These are phyloP conservation scores for Penicillium simplicissimum DNA, from an alignment of 495 filamentous ascomycete species.

Conservation along the genomic window DNA sequence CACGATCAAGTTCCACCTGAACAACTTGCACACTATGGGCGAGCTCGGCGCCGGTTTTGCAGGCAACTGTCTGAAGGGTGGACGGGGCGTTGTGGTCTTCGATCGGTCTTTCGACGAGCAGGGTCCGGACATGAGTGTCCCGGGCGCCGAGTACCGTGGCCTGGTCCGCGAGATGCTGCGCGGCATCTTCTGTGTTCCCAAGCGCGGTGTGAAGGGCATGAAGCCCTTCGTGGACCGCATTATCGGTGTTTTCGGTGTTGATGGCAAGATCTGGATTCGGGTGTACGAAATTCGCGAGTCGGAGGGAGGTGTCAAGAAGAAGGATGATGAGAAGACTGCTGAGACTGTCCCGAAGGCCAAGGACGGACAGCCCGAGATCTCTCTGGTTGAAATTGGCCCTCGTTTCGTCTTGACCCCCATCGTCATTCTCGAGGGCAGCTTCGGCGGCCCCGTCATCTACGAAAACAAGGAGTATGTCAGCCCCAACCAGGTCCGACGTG, in stretches of 20 bases:
- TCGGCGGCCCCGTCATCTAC: slow-evolving; percentile 95
- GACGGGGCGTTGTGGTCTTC: slow-evolving; percentile 92
- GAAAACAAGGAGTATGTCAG: slow-evolving; percentile 98
- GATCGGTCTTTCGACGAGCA: slow-evolving; percentile 79
- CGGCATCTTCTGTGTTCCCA: slow-evolving; percentile 92
- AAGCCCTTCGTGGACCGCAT: slow-evolving; percentile 98
- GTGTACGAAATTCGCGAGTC: slow-evolving; percentile 92
- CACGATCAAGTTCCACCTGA: slow-evolving; percentile 70
- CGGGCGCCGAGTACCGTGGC: slow-evolving; percentile 46
- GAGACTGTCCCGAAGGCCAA: slow-evolving; percentile 39
- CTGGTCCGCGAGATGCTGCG: slow-evolving; percentile 71
- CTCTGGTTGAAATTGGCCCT: slow-evolving; percentile 90
- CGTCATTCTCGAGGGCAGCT: slow-evolving; percentile 90
- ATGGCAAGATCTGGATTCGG: slow-evolving; percentile 95
- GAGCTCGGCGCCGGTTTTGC: slow-evolving; percentile 84
- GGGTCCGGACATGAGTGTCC: slow-evolving; percentile 44
- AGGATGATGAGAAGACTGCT: slow-evolving; percentile 34
- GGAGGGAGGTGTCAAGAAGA: slow-evolving; percentile 52
- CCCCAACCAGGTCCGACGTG: slow-evolving; percentile 89
- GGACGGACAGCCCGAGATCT: slow-evolving; percentile 64
- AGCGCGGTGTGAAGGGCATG: slow-evolving; percentile 72
- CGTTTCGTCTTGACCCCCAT: slow-evolving; percentile 95
- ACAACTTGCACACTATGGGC: slow-evolving; percentile 85
- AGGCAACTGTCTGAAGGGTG: slow-evolving; percentile 94
- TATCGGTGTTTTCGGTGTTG: slow-evolving; percentile 86